phyloP scores from a whole-genome alignment of 768 basidiomycete species.

The Russula lepida region DNA sequence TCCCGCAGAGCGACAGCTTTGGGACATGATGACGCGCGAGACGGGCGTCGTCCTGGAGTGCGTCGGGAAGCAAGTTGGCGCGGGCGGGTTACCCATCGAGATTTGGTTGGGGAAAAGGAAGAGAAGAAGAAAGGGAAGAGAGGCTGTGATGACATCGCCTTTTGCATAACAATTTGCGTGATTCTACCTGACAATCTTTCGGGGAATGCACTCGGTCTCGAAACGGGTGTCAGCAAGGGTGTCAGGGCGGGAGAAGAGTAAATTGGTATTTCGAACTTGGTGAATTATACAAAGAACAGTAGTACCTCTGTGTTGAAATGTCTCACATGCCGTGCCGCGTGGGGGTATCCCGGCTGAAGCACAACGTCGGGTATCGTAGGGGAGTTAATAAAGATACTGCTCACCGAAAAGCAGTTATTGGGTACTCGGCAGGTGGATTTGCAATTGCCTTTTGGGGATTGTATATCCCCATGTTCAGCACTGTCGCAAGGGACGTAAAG shows the following conservation, averaged over 20 bases:
- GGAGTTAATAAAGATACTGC: neutral
- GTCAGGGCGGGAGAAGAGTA: neutral
- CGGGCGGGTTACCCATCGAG: slow-evolving; percentile 57
- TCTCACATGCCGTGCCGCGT: neutral
- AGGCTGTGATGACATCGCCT: too few species aligned
- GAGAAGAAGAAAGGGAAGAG: neutral
- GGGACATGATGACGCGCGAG: slow-evolving; percentile 44
- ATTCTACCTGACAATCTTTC: too few species aligned
- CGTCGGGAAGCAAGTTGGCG: slow-evolving; percentile 48
- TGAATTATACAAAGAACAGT: slow-evolving; percentile 21
- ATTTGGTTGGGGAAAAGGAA: slow-evolving; percentile 48
- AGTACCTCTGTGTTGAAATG: slow-evolving; percentile 41
- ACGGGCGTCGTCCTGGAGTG: slow-evolving; percentile 49
- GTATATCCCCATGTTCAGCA: slow-evolving; percentile 37
- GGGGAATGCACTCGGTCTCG: neutral
- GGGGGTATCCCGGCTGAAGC: neutral
- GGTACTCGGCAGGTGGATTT: slow-evolving; percentile 45
- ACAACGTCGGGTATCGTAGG: neutral
- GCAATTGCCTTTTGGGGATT: slow-evolving; percentile 37
- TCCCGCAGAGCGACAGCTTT: slow-evolving; percentile 61
- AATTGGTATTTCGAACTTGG: neutral
- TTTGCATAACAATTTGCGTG: too few species aligned
- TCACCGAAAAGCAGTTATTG: slow-evolving; percentile 35
- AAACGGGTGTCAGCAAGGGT: too few species aligned
- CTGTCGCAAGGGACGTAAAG: slow-evolving; percentile 62